Evolutionary conservation across 495 filamentous ascomycete species (phyloP).

Genomic region (Lasiosphaeria ovina): DNA sequence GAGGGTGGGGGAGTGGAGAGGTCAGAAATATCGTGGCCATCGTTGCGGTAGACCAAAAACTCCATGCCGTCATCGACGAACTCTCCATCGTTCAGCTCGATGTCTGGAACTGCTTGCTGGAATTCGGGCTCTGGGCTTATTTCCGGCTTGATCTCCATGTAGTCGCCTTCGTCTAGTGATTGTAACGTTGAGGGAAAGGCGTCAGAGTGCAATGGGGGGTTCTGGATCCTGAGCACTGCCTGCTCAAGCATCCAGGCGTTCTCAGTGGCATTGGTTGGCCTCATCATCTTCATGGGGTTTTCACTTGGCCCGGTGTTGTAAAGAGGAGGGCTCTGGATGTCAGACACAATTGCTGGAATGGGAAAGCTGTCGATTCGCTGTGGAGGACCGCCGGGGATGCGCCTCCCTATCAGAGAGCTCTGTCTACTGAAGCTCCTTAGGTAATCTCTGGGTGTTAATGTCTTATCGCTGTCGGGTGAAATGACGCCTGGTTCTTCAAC

Average conservation of each 20-base stretch:
- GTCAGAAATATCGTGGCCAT: slow-evolving; percentile 27
- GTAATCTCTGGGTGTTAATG: slow-evolving; percentile 16
- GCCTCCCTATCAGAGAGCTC: slow-evolving; percentile 17
- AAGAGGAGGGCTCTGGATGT: slow-evolving; percentile 25
- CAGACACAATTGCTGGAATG: slow-evolving; percentile 29
- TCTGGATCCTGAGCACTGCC: slow-evolving; percentile 41
- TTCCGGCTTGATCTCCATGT: slow-evolving; percentile 21
- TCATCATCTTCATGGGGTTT: slow-evolving; percentile 47
- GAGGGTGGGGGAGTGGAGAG: slow-evolving; percentile 42
- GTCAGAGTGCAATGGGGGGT: slow-evolving; percentile 32
- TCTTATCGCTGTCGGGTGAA: slow-evolving; percentile 23
- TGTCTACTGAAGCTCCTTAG: slow-evolving; percentile 16
- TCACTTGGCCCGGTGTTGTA: slow-evolving; percentile 24
- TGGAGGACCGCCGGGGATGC: slow-evolving; percentile 15
- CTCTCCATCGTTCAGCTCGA: slow-evolving; percentile 22
- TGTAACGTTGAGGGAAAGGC: slow-evolving; percentile 4
- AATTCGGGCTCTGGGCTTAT: slow-evolving; percentile 21
- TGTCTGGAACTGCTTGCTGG: slow-evolving; percentile 13
- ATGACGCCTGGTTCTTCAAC: slow-evolving; percentile 20
- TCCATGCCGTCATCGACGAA: slow-evolving; percentile 9
- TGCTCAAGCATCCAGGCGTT: slow-evolving; percentile 37
- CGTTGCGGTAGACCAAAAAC: slow-evolving; percentile 5
- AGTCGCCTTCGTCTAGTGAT: slow-evolving; percentile 7
- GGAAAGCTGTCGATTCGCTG: slow-evolving; percentile 33
- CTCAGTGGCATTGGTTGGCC: slow-evolving; percentile 42